Base-by-base conservation (phyloP, 73 alveolate genomes). In the Urostyla sp. region DNA sequence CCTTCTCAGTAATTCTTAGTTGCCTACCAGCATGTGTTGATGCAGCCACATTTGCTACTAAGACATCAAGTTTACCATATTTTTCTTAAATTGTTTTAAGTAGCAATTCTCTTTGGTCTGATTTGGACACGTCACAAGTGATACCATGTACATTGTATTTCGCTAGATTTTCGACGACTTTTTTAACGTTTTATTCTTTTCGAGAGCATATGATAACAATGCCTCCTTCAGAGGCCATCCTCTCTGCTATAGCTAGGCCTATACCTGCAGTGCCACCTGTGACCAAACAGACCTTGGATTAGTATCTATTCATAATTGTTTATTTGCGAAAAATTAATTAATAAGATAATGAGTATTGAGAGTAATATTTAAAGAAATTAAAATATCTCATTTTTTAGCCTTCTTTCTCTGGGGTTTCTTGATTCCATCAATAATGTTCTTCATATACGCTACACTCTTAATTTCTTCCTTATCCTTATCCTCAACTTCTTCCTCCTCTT, bases 201-300 rank as follows among this genome's bases (percentile, higher is more conserved):
- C 98, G 76, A 10, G 98, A 92, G 60, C 90, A 79, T 7, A 90
- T 89, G 35, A 92, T 78, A 27, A 92, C 97, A 0, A 78, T 87
- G 31, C 94, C 98, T 20, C 98, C 98, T 58, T 94, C 98, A 44
- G 51, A 69, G 26, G 93, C 95, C 54, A 94, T 52, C 51, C 95
- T 67, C 66, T 87, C 81, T 23, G 97, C 95, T 10, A 93, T 87
- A 23, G 91, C 98, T 23, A 87, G 73, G 36, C 98, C 98, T 7
- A 94, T 94, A 16, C 98, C 98, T 24, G 87, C 81, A 7, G 98
- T 88, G 20, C 94, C 85, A 0, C 95, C 98, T 0, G 97, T 88
- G 16, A 94, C 91, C 32, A 94, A 40, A 67, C 95, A 90, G 52
- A 91, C 87, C 57, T 89, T 84, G 15, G 60, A 79, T 26, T 84